Evolutionary conservation across 768 basidiomycete genomes (phyloP).

Genomic region (Suillus subluteus): DNA sequence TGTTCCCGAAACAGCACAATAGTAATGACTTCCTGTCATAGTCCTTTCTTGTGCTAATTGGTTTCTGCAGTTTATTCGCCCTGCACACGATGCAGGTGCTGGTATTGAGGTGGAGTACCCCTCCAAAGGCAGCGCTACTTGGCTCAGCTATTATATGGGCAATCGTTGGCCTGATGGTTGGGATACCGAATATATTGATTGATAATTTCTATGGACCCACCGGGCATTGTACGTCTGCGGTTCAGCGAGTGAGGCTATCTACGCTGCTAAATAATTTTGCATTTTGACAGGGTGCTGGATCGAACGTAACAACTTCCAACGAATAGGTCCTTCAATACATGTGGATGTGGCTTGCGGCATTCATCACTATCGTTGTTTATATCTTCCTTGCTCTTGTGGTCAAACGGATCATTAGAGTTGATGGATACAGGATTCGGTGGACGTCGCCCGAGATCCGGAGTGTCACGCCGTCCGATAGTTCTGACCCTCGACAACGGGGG

Average conservation of each 20-base stretch:
- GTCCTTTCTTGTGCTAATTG: neutral
- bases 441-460: conserved; percentile 13
- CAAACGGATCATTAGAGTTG: conserved; percentile 39
- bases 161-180: conserved; percentile 42
- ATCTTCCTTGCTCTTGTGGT: conserved; percentile 48
- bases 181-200: conserved; percentile 38
- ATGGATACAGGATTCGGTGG: conserved; percentile 30
- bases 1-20: conserved; percentile 18
- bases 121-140: conserved; percentile 35
- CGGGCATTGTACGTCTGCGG: conserved; percentile 38
- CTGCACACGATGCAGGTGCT: conserved; percentile 44
- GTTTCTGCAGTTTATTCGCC: conserved; percentile 37
- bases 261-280: neutral
- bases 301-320: conserved; percentile 36
- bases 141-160: conserved; percentile 43
- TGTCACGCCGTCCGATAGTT: conserved; percentile 1
- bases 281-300: conserved; percentile 59
- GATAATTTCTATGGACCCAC: conserved; percentile 45
- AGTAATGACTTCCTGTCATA: conserved; percentile 11
- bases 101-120: conserved; percentile 37
- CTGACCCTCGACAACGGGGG: conserved; percentile 8
- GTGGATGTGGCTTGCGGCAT: conserved; percentile 55
- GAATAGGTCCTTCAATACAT: conserved; percentile 52
- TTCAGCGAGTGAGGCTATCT: neutral
- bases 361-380: conserved; percentile 47